Conservation (phyloP, 768 basidiomycete genomes). For the Tricholomella constricta region DNA sequence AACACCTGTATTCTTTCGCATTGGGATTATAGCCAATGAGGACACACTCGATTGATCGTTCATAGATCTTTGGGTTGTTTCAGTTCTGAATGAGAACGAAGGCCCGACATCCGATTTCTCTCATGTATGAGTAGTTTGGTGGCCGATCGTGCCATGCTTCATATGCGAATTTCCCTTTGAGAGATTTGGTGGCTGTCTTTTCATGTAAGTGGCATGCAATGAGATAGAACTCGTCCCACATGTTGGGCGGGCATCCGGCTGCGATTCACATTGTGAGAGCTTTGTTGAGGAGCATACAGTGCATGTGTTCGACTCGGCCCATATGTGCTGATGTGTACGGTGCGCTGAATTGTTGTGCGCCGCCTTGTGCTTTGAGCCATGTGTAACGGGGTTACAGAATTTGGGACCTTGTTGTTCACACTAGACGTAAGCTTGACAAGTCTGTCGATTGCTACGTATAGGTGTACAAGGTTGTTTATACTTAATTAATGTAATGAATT, state of each 20-base stretch:
- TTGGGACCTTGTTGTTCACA: too few species aligned
- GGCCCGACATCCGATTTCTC: constrained; percentile 34
- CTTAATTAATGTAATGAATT: too few species aligned
- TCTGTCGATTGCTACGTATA: too few species aligned
- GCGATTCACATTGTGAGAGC: constrained; percentile 27
- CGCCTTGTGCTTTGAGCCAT: constrained; percentile 14
- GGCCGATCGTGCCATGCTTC: constrained; percentile 21
- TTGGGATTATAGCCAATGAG: constrained; percentile 38
- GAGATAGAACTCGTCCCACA: constrained; percentile 32
- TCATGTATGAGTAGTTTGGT: constrained; percentile 31
- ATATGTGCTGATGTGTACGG: constrained; percentile 36
- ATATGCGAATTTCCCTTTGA: constrained; percentile 18
- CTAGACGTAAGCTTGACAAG: too few species aligned
- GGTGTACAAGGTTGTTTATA: too few species aligned
- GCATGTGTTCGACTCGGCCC: constrained; percentile 32
- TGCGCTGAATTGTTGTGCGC: constrained; percentile 16
- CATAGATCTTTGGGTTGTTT: constrained; percentile 28
- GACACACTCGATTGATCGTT: constrained; percentile 30
- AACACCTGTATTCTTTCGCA: constrained; percentile 36
- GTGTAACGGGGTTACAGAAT: too few species aligned
- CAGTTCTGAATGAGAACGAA: constrained; percentile 37
- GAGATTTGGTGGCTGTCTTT: constrained; percentile 6
- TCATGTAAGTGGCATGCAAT: constrained; percentile 20
- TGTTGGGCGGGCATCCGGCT: constrained; percentile 19
- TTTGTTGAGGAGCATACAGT: constrained; percentile 30